Percentiles rank a stretch among this genome's conserved stretches.
phyloP scores from a whole-genome alignment of 208 protist genomes.

The Crithidia expoeki region DNA sequence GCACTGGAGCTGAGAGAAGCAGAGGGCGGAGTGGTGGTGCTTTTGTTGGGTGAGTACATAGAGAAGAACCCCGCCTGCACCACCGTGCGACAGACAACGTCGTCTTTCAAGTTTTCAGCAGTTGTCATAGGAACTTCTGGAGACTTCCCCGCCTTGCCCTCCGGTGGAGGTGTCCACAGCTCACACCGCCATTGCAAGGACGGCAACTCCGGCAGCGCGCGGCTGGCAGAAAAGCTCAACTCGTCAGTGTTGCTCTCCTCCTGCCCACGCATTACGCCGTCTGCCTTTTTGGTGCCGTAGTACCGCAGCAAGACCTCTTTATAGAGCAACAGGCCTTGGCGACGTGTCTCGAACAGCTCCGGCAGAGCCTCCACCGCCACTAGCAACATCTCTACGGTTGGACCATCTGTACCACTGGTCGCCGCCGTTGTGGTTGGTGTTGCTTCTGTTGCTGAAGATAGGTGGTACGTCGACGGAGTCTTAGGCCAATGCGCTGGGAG shows the following conservation, averaged over 20 bases:
- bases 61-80: conserved; percentile 5
- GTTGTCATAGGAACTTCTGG: too few relatives aligned
- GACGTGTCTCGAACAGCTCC: conserved; percentile 14
- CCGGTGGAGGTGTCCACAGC: conserved; percentile 12
- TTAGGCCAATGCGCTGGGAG: background rate
- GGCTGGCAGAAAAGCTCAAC: too few relatives aligned
- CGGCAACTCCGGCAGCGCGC: background rate
- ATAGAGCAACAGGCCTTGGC: conserved; percentile 15
- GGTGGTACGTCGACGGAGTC: background rate
- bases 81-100: background rate
- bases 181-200: conserved; percentile 16
- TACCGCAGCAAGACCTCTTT: conserved; percentile 1
- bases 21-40: background rate
- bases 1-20: background rate
- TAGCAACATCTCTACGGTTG: conserved; percentile 12
- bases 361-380: conserved; percentile 22
- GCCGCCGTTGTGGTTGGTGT: background rate
- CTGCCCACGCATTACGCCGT: background rate
- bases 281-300: background rate
- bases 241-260: background rate
- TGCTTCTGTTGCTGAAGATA: background rate
- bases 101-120: background rate
- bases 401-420: conserved; percentile 5
- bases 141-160: background rate
- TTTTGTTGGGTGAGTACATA: conserved; percentile 3